Evolutionary conservation across 2,329 filamentous ascomycete species (phyloP), one percentile per base, ranked within the genome.

Genomic region (Aspergillus neotritici): DNA sequence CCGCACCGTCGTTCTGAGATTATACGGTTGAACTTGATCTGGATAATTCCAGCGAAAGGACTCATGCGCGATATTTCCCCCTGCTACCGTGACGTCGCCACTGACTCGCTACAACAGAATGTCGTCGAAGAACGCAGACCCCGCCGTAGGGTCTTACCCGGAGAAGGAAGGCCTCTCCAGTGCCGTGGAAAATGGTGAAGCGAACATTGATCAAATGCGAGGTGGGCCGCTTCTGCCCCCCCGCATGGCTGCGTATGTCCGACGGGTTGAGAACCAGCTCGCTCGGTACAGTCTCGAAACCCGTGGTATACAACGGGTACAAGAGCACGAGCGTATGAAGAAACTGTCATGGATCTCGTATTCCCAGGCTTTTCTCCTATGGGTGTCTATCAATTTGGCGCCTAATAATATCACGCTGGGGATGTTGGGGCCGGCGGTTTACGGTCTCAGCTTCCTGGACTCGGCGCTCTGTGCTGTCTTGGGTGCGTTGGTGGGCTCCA

Each of bases 341-440:
- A 70, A 71, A 37, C 56, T 77, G 39, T 66, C 67, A 13, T 67
- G 69, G 50, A 51, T 77, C n/a, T 74, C 75, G 28, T 79, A 79
- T 55, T 63, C 73, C 31, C 77, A 82, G 57, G 72, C 77, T 15
- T 73, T 72, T 13, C 60, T 80, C 36, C 63, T 83, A 37, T 83
- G 79, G 80, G 73, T 81, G 48, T 78, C 75, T 8, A 74, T 82
- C 58, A 83, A 83, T 53, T 65, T 82, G 8, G 76, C 77, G 2
- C 76, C 79, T 17, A 81, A 82, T 62, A 82, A 83, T 50, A 74
- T 83, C 34, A 80, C 78, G 0, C 67, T 83, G n/a, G 80, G 78
- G 1, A 80, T 82, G 72, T 69, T 83, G 13, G 80, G 79, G 0
- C 77, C 79, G 1, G 71, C 73, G 2, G 70, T 80, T 1, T 83